Percentiles rank a stretch among this genome's conserved stretches.
These are phyloP conservation scores for Selaginella moellendorffii DNA, from an alignment of 75 land plant species.

Conservation along the genomic window DNA sequence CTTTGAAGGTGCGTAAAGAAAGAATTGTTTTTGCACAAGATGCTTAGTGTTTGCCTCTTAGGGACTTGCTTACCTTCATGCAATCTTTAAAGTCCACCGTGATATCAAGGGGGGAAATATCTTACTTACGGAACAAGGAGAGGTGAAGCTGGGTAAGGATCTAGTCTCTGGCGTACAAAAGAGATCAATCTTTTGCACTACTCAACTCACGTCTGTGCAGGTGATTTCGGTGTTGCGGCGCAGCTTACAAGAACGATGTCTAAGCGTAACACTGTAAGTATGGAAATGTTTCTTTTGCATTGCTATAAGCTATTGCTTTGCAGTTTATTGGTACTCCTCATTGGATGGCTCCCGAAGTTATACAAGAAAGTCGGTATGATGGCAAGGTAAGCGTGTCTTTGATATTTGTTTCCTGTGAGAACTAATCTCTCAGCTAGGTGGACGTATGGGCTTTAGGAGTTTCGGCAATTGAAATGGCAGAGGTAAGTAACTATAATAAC, in stretches of 20 bases:
- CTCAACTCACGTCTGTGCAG: too few relatives aligned
- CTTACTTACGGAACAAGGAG: conserved; percentile 84
- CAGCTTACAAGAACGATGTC: conserved; percentile 99
- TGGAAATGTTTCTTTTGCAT: conserved; percentile 1
- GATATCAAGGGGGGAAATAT: conserved; percentile 99
- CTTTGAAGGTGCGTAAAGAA: conserved; percentile 48
- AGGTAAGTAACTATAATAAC: conserved; percentile 31
- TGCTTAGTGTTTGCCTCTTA: conserved; percentile 5
- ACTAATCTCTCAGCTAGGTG: conserved; percentile 34
- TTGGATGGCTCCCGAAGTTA: conserved; percentile 99
- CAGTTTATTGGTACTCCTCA: conserved; percentile 99
- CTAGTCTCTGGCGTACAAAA: neutral
- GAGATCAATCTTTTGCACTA: too few relatives aligned
- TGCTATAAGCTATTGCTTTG: conserved; percentile 7
- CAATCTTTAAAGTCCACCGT: conserved; percentile 93
- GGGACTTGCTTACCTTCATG: conserved; percentile 89
- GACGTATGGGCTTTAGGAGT: conserved; percentile 99
- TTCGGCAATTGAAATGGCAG: conserved; percentile 99
- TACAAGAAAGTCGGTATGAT: conserved; percentile 98
- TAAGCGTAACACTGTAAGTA: conserved; percentile 81
- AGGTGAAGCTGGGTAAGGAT: conserved; percentile 65
- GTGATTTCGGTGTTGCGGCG: conserved; percentile 99
- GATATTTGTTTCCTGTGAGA: neutral
- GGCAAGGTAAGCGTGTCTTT: conserved; percentile 58
- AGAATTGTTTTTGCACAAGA: neutral